phyloP scores from a whole-genome alignment of 768 basidiomycete genomes.

The Boletus patriciae region DNA sequence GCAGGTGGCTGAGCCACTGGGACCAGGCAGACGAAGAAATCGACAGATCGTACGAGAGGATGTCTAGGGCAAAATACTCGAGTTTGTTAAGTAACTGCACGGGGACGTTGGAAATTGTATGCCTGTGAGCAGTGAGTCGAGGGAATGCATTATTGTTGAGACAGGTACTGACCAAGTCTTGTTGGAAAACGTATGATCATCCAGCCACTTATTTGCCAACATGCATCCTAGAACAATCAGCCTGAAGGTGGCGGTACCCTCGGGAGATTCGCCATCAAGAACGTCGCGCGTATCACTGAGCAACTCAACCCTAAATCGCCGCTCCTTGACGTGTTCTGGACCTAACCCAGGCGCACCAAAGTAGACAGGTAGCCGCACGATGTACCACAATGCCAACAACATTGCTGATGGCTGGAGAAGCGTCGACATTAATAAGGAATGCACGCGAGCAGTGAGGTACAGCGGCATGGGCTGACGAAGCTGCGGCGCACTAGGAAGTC shows the following conservation, averaged over 20 bases:
- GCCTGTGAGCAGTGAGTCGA: constrained; percentile 46
- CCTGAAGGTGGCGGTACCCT: constrained; percentile 66
- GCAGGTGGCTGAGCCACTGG: constrained; percentile 66
- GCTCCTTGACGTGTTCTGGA: constrained; percentile 56
- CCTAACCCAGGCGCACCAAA: constrained; percentile 54
- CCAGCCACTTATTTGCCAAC: constrained; percentile 87
- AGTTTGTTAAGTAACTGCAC: constrained; percentile 67
- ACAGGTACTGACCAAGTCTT: constrained; percentile 69
- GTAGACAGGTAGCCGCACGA: constrained; percentile 70
- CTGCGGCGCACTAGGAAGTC: constrained; percentile 33
- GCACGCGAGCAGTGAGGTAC: constrained; percentile 57
- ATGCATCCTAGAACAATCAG: constrained; percentile 78
- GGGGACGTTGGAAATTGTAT: constrained; percentile 76
- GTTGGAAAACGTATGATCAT: constrained; percentile 87
- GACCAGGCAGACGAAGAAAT: constrained; percentile 65
- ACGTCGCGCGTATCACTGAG: constrained; percentile 48
- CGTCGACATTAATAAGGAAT: constrained; percentile 74
- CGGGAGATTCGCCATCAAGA: constrained; percentile 48
- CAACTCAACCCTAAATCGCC: constrained; percentile 61
- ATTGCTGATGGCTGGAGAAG: constrained; percentile 80
- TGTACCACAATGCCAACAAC: constrained; percentile 79
- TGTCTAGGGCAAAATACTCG: constrained; percentile 68
- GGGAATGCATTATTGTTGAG: background rate
- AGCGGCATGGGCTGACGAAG: constrained; percentile 42
- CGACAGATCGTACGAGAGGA: constrained; percentile 69